These are phyloP conservation scores for Osmanthus fragrans DNA, from an alignment of 257 asterid genomes.

Conservation along the genomic window DNA sequence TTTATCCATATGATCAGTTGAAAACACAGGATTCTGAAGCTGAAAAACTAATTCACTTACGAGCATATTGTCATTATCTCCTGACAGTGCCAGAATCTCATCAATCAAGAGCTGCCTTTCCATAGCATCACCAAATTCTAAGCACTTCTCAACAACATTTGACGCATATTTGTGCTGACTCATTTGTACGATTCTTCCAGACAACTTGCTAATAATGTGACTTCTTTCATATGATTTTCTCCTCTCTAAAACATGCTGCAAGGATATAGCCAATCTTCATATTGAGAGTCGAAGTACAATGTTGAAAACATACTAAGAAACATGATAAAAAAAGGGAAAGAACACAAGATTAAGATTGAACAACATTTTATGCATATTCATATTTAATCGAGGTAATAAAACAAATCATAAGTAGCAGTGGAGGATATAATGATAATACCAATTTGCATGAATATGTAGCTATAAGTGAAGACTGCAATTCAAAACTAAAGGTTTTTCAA, in stretches of 20 bases:
- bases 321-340: neutral
- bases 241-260: slow-evolving; percentile 83
- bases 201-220: slow-evolving; percentile 56
- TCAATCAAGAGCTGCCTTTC: slow-evolving; percentile 57
- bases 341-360: neutral
- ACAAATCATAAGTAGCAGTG: neutral
- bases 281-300: neutral
- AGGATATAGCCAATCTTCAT: slow-evolving; percentile 17
- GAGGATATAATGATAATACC: neutral
- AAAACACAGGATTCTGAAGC: neutral
- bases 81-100: slow-evolving; percentile 21
- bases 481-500: neutral
- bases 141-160: slow-evolving; percentile 84
- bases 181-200: slow-evolving; percentile 65
- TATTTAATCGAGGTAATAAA: neutral
- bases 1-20: neutral
- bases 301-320: slow-evolving; percentile 2
- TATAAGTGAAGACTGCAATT: neutral
- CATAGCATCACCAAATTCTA: slow-evolving; percentile 32
- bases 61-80: slow-evolving; percentile 61
- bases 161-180: slow-evolving; percentile 93
- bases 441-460: neutral
- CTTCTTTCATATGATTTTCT: slow-evolving; percentile 72
- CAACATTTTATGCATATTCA: neutral
- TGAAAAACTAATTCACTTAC: slow-evolving; percentile 36